A percentile compares a stretch with the other conserved stretches of the same genome.
These are phyloP conservation scores for Coemansia asiatica DNA, from an alignment of 192 early-diverging fungal genomes.

Conservation along the genomic window DNA sequence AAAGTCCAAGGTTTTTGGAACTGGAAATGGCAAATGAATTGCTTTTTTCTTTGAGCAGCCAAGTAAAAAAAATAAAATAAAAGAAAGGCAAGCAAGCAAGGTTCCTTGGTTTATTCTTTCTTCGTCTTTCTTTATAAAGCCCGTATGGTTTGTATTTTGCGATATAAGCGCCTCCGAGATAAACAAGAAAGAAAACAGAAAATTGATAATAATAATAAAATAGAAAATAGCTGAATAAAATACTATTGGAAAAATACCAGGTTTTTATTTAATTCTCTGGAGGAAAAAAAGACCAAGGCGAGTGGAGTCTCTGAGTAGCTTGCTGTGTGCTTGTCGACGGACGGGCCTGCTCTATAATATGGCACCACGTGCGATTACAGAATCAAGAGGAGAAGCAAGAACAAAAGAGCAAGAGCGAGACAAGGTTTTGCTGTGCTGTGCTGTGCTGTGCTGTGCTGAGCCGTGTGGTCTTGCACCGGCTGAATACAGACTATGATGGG, in stretches of 20 bases:
- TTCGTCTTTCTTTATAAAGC: neutral
- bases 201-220: neutral
- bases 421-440: too few species aligned
- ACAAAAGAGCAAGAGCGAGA: too few species aligned
- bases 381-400: neutral
- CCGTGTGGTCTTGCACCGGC: too few species aligned
- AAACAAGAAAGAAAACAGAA: neutral
- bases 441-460: too few species aligned
- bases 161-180: too few species aligned
- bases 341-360: neutral
- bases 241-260: neutral
- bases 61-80: neutral
- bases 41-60: neutral
- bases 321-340: too few species aligned
- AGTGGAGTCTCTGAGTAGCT: too few species aligned
- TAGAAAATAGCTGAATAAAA: neutral
- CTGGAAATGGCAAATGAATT: neutral
- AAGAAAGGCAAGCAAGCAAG: neutral
- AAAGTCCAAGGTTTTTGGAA: constrained; percentile 2
- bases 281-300: neutral
- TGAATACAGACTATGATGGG: too few species aligned
- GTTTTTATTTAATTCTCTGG: neutral
- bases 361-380: neutral
- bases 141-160: neutral
- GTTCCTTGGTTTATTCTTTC: neutral